Percentiles rank a stretch among this genome's conserved stretches.
phyloP scores from a whole-genome alignment of 108 stramenopile genomes.

The Skeletonema costatum region DNA sequence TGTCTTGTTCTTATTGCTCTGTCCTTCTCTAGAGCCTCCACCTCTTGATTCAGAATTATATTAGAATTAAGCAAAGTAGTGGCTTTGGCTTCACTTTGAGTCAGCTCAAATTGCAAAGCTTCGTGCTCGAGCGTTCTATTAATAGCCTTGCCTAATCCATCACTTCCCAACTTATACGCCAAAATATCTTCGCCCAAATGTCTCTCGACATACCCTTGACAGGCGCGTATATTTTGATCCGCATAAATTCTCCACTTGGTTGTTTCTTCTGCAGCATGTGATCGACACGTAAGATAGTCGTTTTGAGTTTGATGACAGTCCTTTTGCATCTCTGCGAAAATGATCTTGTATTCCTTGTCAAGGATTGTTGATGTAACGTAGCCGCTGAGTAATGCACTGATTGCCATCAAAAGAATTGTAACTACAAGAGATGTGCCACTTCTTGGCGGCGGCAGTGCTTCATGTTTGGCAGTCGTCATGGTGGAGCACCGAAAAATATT shows the following conservation, averaged over 20 bases:
- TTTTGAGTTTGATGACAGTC: slow-evolving; percentile 1
- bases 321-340: neutral
- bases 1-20: neutral
- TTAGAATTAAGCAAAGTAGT: neutral
- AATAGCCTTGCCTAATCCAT: slow-evolving; percentile 23
- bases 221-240: slow-evolving; percentile 9
- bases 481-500: neutral
- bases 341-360: neutral
- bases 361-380: neutral
- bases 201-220: slow-evolving; percentile 6
- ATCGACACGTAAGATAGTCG: slow-evolving; percentile 8
- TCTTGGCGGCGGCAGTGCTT: neutral
- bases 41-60: neutral
- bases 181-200: slow-evolving; percentile 6
- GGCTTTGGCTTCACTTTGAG: neutral
- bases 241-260: slow-evolving; percentile 6
- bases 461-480: neutral
- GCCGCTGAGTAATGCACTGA: neutral
- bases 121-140: slow-evolving; percentile 1
- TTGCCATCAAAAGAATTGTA: neutral
- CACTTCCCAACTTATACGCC: slow-evolving; percentile 12
- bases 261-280: slow-evolving; percentile 5
- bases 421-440: neutral
- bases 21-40: slow-evolving; percentile 5
- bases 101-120: neutral